Conservation (phyloP, 164 flowering plant genomes). For the Dillenia suffruticosa region DNA sequence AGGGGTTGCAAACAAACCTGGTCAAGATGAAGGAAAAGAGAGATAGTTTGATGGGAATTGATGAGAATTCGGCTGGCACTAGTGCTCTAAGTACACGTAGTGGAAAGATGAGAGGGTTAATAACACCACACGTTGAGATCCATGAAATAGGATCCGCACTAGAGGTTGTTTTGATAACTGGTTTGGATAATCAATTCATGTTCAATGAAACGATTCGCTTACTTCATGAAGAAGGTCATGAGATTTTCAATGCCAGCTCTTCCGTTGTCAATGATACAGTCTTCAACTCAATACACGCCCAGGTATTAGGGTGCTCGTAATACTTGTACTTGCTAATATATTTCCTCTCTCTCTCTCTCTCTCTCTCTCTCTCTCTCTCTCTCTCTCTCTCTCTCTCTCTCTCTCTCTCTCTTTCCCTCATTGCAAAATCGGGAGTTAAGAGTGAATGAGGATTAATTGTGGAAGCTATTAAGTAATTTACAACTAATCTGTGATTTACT, state of each 20-base stretch:
- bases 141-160: constrained; percentile 38
- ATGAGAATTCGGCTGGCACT: constrained; percentile 12
- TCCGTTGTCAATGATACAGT: constrained; percentile 30
- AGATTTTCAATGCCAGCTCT: constrained; percentile 51
- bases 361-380: background rate
- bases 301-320: constrained; percentile 27
- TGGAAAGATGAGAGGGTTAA: constrained; percentile 1
- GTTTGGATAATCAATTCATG: constrained; percentile 36
- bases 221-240: constrained; percentile 61
- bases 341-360: background rate
- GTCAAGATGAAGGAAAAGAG: constrained; percentile 57
- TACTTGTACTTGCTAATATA: background rate
- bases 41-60: constrained; percentile 19
- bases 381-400: background rate
- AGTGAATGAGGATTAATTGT: too few relatives aligned
- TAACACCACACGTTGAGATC: constrained; percentile 36
- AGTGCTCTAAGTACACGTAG: background rate
- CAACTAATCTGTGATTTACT: too few relatives aligned
- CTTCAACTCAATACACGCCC: constrained; percentile 55
- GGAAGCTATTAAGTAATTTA: too few relatives aligned
- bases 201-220: constrained; percentile 42
- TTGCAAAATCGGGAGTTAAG: too few relatives aligned
- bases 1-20: constrained; percentile 38
- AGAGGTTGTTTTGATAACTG: constrained; percentile 41
- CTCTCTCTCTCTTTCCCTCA: background rate